Conservation (phyloP, 2,329 filamentous ascomycete genomes). For the Stagonosporopsis tanaceti region DNA sequence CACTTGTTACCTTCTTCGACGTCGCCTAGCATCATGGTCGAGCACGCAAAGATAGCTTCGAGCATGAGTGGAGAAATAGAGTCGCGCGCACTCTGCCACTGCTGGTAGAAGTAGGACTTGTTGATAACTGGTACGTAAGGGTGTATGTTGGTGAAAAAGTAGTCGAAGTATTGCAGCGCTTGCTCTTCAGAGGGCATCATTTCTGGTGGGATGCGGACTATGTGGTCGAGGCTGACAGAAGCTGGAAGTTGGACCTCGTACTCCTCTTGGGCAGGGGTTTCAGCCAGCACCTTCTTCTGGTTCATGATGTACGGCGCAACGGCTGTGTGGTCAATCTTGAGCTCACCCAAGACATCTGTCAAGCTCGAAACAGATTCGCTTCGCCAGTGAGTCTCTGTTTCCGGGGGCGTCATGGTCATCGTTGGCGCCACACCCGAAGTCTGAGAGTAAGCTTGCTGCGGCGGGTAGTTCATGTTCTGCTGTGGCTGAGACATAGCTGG, state of each 20-base stretch:
- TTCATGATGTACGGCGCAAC: slow-evolving; percentile 87
- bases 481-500: slow-evolving; percentile 46
- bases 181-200: slow-evolving; percentile 91
- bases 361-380: slow-evolving; percentile 67
- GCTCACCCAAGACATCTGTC: slow-evolving; percentile 80
- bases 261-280: slow-evolving; percentile 73
- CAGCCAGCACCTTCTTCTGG: slow-evolving; percentile 63
- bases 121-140: slow-evolving; percentile 92
- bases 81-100: slow-evolving; percentile 85
- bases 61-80: slow-evolving; percentile 88
- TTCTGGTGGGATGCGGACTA: slow-evolving; percentile 87
- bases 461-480: slow-evolving; percentile 46
- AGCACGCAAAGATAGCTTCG: slow-evolving; percentile 90
- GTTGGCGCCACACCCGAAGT: slow-evolving; percentile 33
- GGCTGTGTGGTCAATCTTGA: slow-evolving; percentile 87
- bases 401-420: slow-evolving; percentile 46
- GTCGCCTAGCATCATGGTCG: slow-evolving; percentile 82
- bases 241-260: slow-evolving; percentile 75
- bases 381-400: slow-evolving; percentile 60
- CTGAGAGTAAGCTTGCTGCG: slow-evolving; percentile 46
- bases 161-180: slow-evolving; percentile 82
- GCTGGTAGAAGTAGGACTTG: slow-evolving; percentile 81
- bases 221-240: slow-evolving; percentile 73
- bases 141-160: slow-evolving; percentile 90
- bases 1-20: slow-evolving; percentile 87